Evolutionary conservation across 805 yeast genomes (phyloP).

Genomic region (Blastobotrys muscicola): DNA sequence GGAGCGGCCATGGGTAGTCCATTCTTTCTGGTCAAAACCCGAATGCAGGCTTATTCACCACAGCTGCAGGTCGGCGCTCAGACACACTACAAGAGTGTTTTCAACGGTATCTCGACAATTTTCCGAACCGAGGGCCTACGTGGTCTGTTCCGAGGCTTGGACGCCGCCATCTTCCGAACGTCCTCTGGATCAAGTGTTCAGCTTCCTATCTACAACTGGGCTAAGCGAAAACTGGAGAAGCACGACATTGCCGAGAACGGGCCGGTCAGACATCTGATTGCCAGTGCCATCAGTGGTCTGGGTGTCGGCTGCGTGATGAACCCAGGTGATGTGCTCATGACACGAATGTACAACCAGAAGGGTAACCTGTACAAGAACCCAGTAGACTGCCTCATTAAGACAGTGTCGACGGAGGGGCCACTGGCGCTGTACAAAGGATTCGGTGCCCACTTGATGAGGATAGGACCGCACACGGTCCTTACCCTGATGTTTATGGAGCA

Average conservation of each 20-base stretch:
- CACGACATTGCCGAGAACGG: constrained; percentile 51
- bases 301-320: constrained; percentile 95
- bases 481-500: constrained; percentile 94
- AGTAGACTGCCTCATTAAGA: constrained; percentile 78
- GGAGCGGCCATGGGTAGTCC: constrained; percentile 92
- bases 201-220: constrained; percentile 76
- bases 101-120: constrained; percentile 59
- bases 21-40: constrained; percentile 80
- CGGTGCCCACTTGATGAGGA: constrained; percentile 82
- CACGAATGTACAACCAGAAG: constrained; percentile 91
- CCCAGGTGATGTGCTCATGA: constrained; percentile 93
- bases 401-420: constrained; percentile 75
- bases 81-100: constrained; percentile 66
- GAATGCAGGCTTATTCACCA: constrained; percentile 89
- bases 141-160: constrained; percentile 85
- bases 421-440: constrained; percentile 90
- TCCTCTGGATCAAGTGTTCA: constrained; percentile 96
- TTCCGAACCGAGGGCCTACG: constrained; percentile 57
- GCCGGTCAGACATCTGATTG: constrained; percentile 56
- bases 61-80: constrained; percentile 75
- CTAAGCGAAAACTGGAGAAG: constrained; percentile 53
- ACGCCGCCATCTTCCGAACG: constrained; percentile 88
- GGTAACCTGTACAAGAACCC: constrained; percentile 82
- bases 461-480: constrained; percentile 86
- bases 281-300: constrained; percentile 73